Percentiles rank a stretch among this genome's conserved stretches.
Conservation (phyloP, 495 filamentous ascomycete genomes). For the Hypoxylon fragiforme region DNA sequence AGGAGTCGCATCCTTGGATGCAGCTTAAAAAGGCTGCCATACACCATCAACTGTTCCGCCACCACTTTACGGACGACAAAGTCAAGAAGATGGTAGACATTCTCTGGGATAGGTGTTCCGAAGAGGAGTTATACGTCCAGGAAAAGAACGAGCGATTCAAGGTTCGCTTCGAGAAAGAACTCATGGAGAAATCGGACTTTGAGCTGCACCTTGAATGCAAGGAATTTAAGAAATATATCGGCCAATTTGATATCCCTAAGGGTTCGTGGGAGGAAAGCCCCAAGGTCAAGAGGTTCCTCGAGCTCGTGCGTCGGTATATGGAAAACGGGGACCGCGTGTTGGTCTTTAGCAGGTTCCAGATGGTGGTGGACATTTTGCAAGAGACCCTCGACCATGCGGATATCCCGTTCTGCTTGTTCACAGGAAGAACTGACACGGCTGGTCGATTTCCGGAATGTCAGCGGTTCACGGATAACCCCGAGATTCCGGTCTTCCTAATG, state of each 20-base stretch:
- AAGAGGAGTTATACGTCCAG: slow-evolving; percentile 47
- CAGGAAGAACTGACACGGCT: slow-evolving; percentile 81
- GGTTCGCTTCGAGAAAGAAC: slow-evolving; percentile 68
- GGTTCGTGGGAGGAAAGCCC: slow-evolving; percentile 91
- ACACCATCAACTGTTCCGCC: slow-evolving; percentile 84
- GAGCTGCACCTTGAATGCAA: slow-evolving; percentile 80
- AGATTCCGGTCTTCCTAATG: slow-evolving; percentile 88
- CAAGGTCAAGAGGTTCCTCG: slow-evolving; percentile 77
- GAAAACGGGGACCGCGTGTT: slow-evolving; percentile 83
- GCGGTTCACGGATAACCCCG: slow-evolving; percentile 71
- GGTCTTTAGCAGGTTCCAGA: slow-evolving; percentile 90
- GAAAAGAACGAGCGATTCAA: slow-evolving; percentile 66
- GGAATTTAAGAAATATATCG: slow-evolving; percentile 67
- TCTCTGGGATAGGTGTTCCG: slow-evolving; percentile 60
- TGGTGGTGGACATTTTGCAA: slow-evolving; percentile 87
- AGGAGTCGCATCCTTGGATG: slow-evolving; percentile 78
- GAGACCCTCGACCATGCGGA: slow-evolving; percentile 73
- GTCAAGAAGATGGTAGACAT: slow-evolving; percentile 78
- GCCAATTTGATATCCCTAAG: slow-evolving; percentile 68
- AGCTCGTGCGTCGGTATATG: slow-evolving; percentile 71
- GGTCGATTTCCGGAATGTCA: slow-evolving; percentile 86
- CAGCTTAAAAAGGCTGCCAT: slow-evolving; percentile 90
- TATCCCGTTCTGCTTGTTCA: slow-evolving; percentile 77
- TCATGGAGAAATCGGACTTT: slow-evolving; percentile 67
- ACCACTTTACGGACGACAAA: slow-evolving; percentile 70